phyloP scores from a whole-genome alignment of 257 asterid genomes.

The Fraxinus pennsylvanica region DNA sequence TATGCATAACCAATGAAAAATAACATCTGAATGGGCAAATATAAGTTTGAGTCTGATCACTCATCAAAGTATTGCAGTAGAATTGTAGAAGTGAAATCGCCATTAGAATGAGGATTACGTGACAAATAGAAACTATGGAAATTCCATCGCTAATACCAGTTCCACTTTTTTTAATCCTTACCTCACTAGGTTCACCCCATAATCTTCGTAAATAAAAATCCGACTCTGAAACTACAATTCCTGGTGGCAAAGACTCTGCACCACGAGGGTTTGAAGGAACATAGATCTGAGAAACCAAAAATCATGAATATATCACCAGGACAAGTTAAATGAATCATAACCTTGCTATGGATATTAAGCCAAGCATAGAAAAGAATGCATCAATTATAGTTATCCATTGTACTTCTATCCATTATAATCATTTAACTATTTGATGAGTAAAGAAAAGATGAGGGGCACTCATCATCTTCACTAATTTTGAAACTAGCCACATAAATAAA shows the following conservation, averaged over 20 bases:
- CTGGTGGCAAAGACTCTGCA: slow-evolving; percentile 96
- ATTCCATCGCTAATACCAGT: slow-evolving; percentile 12
- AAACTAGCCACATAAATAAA: slow-evolving; percentile 9
- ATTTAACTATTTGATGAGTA: slow-evolving; percentile 6
- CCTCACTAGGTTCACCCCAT: slow-evolving; percentile 99
- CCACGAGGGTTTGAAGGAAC: slow-evolving; percentile 98
- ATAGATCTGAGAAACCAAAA: slow-evolving; percentile 51
- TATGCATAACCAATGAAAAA: not conserved
- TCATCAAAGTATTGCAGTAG: not conserved
- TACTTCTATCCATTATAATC: slow-evolving; percentile 11
- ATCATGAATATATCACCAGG: slow-evolving; percentile 7
- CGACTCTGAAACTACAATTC: slow-evolving; percentile 87
- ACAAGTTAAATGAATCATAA: slow-evolving; percentile 6
- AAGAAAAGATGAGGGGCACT: not conserved
- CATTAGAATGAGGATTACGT: slow-evolving; percentile 8
- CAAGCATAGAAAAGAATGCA: slow-evolving; percentile 9
- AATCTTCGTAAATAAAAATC: slow-evolving; percentile 88
- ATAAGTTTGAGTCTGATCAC: slow-evolving; percentile 3
- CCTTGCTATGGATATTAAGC: slow-evolving; percentile 8
- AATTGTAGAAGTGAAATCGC: not conserved
- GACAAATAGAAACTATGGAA: slow-evolving; percentile 5
- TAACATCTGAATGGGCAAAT: not conserved
- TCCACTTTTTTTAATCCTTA: slow-evolving; percentile 30
- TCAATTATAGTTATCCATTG: not conserved
- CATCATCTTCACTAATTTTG: not conserved